Evolutionary conservation across 768 basidiomycete species (phyloP).

Genomic region (Sporobolomyces pararoseus): DNA sequence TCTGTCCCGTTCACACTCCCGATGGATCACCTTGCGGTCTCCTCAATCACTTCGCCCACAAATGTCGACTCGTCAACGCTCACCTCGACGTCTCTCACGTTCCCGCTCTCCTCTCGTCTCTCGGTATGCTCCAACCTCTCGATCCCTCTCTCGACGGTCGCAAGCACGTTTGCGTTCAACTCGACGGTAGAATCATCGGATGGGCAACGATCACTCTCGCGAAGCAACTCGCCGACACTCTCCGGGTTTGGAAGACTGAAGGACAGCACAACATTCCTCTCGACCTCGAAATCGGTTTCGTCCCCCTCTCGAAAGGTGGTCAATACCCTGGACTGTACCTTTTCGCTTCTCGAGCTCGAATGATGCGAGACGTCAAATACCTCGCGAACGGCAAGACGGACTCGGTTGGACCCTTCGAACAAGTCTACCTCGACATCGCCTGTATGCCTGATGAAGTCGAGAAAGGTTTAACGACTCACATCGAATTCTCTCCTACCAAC

Average conservation of each 20-base stretch:
- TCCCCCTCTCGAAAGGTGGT: constrained; percentile 82
- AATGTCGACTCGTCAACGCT: constrained; percentile 81
- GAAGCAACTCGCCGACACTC: constrained; percentile 70
- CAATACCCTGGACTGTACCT: constrained; percentile 95
- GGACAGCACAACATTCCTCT: constrained; percentile 73
- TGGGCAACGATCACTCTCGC: constrained; percentile 78
- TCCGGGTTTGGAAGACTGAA: constrained; percentile 94
- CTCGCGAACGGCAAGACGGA: constrained; percentile 79
- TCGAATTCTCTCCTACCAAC: constrained; percentile 90
- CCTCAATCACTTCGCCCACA: constrained; percentile 89
- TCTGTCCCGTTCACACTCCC: constrained; percentile 97
- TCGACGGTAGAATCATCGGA: constrained; percentile 92
- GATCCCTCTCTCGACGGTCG: constrained; percentile 73
- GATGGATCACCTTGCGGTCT: constrained; percentile 97
- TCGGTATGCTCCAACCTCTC: constrained; percentile 93
- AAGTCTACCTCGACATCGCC: constrained; percentile 99
- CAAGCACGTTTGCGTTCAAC: constrained; percentile 77
- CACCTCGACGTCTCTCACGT: constrained; percentile 65
- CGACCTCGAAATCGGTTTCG: constrained; percentile 90
- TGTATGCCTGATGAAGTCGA: constrained; percentile 80
- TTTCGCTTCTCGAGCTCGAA: constrained; percentile 77
- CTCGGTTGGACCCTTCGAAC: constrained; percentile 92
- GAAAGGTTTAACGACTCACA: constrained; percentile 72
- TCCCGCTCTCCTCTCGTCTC: constrained; percentile 70
- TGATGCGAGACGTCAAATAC: constrained; percentile 98